Base-by-base conservation (phyloP, 208 protist genomes). In the Leishmania turanica region DNA sequence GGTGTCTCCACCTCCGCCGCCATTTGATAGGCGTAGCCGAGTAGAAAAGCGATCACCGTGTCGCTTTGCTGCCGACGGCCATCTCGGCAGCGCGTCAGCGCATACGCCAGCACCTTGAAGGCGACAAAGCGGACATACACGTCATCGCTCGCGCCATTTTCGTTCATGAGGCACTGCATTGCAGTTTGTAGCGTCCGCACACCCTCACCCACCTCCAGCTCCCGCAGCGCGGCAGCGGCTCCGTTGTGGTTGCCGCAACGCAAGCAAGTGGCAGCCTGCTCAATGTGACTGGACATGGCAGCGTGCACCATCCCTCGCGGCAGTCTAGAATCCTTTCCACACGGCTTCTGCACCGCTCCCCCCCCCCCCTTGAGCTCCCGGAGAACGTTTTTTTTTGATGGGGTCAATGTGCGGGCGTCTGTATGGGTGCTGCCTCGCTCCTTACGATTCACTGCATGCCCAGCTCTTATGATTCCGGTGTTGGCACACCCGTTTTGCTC, bases 41-140 rank as follows among this genome's bases (percentile, higher is more conserved):
- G 70, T 0, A 97, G 80, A 71, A 92, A 95, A 42, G 78, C 62
- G 17, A 94, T 69, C 3, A 66, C 66, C 5, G 82, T 77, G 42
- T 47, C 74, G 75, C 79, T 77, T 65, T 81, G 80, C 68, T 84
- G 76, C 45, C 73, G 73, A 34, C 88, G 89, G 34, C 71, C 56
- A 17, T 37, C 34, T 5, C 53, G 78, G 75, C 88, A 68, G 27
- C 90, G 86, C 56, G 86, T 90, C 9, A 97, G 77, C 45, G 84
- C 85, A 74, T 89, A 93, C 6, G 84, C 80, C 45, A 96, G 75
- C n/a, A 95, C 80, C 45, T 92, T 90, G 54, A 97, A 81, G 0
- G 91, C 82, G 0, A 91, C 82, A 72, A 97, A 97, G 71, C 92
- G 91, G 27, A 89, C 75, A 70, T 95, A 97, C 19, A 84, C 82